A percentile compares a stretch with the other conserved stretches of the same genome.
Conservation (phyloP, 129 eudicot genomes). For the Pulicaria dysenterica region DNA sequence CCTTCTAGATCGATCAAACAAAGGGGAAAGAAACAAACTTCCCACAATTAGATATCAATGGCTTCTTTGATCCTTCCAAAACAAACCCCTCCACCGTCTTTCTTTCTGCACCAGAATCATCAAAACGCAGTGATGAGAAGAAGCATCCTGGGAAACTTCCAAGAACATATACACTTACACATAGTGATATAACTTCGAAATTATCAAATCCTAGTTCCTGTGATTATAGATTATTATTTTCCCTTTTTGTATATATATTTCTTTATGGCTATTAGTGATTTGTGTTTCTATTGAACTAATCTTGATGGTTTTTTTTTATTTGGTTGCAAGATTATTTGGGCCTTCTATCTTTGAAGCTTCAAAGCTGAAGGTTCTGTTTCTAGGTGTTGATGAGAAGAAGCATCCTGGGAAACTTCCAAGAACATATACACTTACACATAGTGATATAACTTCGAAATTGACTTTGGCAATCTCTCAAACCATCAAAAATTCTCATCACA, state of each 20-base stretch:
- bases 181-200: no score
- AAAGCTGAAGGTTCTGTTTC: constrained; percentile 72
- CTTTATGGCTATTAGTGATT: neutral
- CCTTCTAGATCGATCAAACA: neutral
- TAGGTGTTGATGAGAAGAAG: constrained; percentile 85
- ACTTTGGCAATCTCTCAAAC: constrained; percentile 90
- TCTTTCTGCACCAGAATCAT: constrained; percentile 18
- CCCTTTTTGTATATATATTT: neutral
- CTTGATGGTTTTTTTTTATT: constrained; percentile 27
- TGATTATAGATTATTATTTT: constrained; percentile 27
- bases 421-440: constrained; percentile 86
- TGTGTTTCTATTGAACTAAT: neutral
- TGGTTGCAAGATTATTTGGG: constrained; percentile 93
- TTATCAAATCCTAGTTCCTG: constrained; percentile 49
- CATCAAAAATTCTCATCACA: constrained; percentile 82
- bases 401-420: constrained; percentile 81
- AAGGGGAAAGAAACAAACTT: neutral
- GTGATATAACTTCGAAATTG: constrained; percentile 81
- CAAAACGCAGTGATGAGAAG: no score
- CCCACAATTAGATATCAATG: constrained; percentile 29
- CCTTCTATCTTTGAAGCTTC: constrained; percentile 89
- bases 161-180: no score
- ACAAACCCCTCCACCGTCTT: constrained; percentile 37
- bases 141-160: no score
- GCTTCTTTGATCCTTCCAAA: constrained; percentile 60